Evolutionary conservation across 441 rosid genomes (phyloP), one percentile per base, ranked within the genome.

Genomic region (Populus hybrid): DNA sequence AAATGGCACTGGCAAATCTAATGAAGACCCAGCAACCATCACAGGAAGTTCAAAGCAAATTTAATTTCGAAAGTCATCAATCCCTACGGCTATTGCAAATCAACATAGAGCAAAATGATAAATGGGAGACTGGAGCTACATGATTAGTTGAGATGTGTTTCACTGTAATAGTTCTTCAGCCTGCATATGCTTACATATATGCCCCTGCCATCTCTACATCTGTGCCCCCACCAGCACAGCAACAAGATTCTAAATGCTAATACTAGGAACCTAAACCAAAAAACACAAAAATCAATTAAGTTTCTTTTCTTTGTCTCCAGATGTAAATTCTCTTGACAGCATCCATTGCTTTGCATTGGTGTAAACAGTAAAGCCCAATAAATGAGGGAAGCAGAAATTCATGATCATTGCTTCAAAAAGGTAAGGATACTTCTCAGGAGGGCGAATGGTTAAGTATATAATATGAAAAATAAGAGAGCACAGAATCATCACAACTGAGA

Each of bases 321-420:
- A 80, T 50, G 79, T 38, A 67, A 74, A 72, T 73, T 71, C 82
- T 71, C 83, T 83, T 0, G 88, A 80, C 76, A 88, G 75, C 82
- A 61, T 84, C 95, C 97, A 89, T 38, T 93, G 98, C 73, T 82
- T 88, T 73, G 75, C 79, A 80, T 93, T 92, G 74, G 94, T 79
- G 84, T 88, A 82, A 72, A 90, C 8, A n/a, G 88, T 83, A 70
- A 92, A 87, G 74, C 76, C 42, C 16, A 81, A 6, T 74, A 95
- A 91, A 73, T 86, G 91, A 64, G 84, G 82, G 86, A 95, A 92
- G 87, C 98, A 92, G 36, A 90, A 82, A 77, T 85, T 86, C 98
- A 94, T 92, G 80, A 95, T 94, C 73, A 90, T 68, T 71, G 99
- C 99, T 79, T 94, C 97, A 34, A 88, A 93, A 68, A 93, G 85